Percentiles rank a stretch among this genome's conserved stretches.
Evolutionary conservation across 1,284 basidiomycete species (phyloP).

Genomic region (Irpex lacteus): DNA sequence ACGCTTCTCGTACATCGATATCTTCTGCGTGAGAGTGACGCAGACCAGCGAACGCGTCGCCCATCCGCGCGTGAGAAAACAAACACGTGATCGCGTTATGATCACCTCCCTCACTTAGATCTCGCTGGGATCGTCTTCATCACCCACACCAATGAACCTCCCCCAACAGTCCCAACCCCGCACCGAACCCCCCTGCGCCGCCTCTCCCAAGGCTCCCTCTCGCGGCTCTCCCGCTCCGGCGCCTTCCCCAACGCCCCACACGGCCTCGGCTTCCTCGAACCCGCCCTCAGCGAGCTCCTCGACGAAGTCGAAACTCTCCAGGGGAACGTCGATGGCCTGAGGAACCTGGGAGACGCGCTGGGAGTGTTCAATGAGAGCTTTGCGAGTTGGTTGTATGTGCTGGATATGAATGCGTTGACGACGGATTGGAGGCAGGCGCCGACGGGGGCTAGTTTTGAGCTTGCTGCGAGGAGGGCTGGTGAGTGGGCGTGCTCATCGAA

Average conservation of each 20-base stretch:
- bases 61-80: neutral
- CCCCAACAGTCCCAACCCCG: constrained; percentile 31
- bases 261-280: constrained; percentile 84
- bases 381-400: constrained; percentile 85
- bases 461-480: constrained; percentile 54
- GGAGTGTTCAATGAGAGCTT: constrained; percentile 92
- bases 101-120: no score
- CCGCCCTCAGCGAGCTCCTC: constrained; percentile 80
- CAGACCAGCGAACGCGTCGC: no score
- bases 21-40: no score
- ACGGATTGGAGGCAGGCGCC: constrained; percentile 89
- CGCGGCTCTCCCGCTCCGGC: constrained; percentile 74
- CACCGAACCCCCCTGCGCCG: constrained; percentile 82
- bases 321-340: constrained; percentile 71
- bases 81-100: neutral
- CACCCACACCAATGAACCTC: neutral
- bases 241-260: constrained; percentile 72
- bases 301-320: constrained; percentile 86
- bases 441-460: constrained; percentile 54
- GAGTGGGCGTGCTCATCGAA: no score
- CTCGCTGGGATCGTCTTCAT: no score
- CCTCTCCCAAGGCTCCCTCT: constrained; percentile 89
- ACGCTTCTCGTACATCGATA: no score
- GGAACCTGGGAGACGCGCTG: constrained; percentile 72
- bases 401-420: constrained; percentile 94